Conservation (phyloP, 345 rosid species). For the Brassica incana region DNA sequence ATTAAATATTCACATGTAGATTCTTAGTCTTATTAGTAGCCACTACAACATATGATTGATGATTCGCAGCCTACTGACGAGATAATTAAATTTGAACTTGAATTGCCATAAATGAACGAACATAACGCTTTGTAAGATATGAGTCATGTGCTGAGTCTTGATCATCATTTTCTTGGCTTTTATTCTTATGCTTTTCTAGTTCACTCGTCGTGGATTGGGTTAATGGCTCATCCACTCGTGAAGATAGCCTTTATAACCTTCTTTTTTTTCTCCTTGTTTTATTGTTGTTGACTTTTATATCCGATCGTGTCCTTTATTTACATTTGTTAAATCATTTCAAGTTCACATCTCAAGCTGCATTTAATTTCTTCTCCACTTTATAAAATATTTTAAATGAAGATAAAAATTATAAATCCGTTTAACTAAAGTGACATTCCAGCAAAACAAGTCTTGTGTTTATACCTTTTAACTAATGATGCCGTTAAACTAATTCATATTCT, state of each 20-base stretch:
- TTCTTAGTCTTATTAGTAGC: conserved; percentile 8
- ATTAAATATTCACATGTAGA: conserved; percentile 26
- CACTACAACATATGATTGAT: neutral
- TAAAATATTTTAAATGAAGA: neutral
- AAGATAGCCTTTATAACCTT: neutral
- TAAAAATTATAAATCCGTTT: neutral
- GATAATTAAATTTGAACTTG: neutral
- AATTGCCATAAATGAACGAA: conserved; percentile 8
- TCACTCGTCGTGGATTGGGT: conserved; percentile 17
- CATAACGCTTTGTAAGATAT: neutral
- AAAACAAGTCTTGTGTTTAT: neutral
- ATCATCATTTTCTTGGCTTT: conserved; percentile 22
- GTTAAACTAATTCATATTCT: too few relatives aligned
- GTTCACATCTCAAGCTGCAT: neutral
- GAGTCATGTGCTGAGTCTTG: neutral
- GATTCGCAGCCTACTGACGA: conserved; percentile 5
- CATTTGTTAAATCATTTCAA: neutral
- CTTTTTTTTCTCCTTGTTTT: neutral
- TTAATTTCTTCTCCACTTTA: neutral
- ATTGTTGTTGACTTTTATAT: conserved; percentile 26
- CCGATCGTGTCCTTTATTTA: neutral
- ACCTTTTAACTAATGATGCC: conserved; percentile 12
- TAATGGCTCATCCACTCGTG: conserved; percentile 28
- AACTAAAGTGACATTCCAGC: neutral
- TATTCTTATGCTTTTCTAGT: conserved; percentile 5